Evolutionary conservation across 1,284 basidiomycete species (phyloP).

Genomic region (Moesziomyces sp.): DNA sequence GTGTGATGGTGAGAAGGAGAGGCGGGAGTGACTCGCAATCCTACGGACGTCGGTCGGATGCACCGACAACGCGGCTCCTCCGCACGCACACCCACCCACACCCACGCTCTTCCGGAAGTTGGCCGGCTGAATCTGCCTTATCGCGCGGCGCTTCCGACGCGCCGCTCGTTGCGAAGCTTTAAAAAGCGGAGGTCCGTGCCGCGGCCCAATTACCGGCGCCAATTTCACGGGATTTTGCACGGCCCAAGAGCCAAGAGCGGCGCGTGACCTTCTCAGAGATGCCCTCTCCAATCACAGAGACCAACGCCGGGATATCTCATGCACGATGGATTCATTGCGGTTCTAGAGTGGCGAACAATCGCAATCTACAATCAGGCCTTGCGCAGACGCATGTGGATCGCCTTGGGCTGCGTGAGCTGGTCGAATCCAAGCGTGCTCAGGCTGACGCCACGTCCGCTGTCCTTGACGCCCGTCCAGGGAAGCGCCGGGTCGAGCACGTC

Average conservation of each 20-base stretch:
- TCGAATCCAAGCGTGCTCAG: conserved; percentile 80
- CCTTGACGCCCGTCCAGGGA: conserved; percentile 92
- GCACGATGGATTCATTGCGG: neutral
- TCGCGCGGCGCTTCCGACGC: neutral
- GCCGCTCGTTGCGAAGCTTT: neutral
- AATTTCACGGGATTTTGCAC: neutral
- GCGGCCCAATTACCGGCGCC: neutral
- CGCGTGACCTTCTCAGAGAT: too few relatives aligned
- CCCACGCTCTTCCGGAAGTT: too few relatives aligned
- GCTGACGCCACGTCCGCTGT: conserved; percentile 89
- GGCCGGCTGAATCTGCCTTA: neutral
- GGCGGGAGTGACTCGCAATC: neutral
- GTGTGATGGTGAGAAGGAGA: neutral
- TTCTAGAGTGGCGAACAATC: too few relatives aligned
- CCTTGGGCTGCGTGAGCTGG: conserved; percentile 48
- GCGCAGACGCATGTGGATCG: conserved; percentile 53
- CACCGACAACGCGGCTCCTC: too few relatives aligned
- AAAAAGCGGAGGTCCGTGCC: neutral
- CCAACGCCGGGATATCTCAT: too few relatives aligned
- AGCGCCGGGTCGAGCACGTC: conserved; percentile 85
- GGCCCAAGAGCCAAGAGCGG: neutral
- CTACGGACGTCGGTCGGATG: too few relatives aligned
- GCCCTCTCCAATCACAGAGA: too few relatives aligned
- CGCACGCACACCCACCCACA: too few relatives aligned
- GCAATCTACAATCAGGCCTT: conserved; percentile 18